phyloP scores from a whole-genome alignment of 345 rosid genomes.

The sweet orange (Citrus sinensis) region DVS_A1.0 CM039167.1:28871501-28872000 shows the following conservation, averaged over 20 bases:
- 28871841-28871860: too few species aligned
- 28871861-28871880: too few species aligned
- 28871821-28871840: too few species aligned
- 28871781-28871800: background rate
- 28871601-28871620: conserved; percentile 40
- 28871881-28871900: too few species aligned
- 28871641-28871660: background rate
- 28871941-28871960: too few species aligned
- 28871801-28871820: background rate
- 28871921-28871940: too few species aligned
- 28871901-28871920: too few species aligned
- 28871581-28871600: conserved; percentile 62
- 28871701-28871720: background rate
- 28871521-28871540: conserved; percentile 7
- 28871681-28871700: background rate
- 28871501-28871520: conserved; percentile 23
- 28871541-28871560: conserved; percentile 27
- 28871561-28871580: conserved; percentile 45
- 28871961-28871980: too few species aligned
- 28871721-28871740: background rate
- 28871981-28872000: too few species aligned
- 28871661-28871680: background rate
- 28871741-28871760: too few species aligned
- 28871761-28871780: background rate
- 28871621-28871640: conserved; percentile 27